Evolutionary conservation across 2,329 filamentous ascomycete genomes (phyloP), one percentile per base, ranked within the genome.

Genomic region (Botrytis hyacinthi): DNA sequence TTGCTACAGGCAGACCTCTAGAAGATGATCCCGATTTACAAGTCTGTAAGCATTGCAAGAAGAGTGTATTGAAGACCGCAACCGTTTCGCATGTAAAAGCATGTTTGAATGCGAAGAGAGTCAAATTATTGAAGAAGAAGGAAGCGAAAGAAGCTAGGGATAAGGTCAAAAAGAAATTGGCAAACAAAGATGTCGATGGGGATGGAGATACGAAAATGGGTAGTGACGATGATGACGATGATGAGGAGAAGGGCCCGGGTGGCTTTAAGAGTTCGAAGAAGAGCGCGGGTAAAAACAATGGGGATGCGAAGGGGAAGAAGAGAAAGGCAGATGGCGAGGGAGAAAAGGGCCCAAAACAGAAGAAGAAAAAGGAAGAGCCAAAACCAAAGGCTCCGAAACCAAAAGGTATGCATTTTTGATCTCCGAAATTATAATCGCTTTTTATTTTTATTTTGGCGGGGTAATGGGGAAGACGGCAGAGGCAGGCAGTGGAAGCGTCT

Each of bases 331-430:
- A 93, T 72, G 87, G 85, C 12, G 91, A 95, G 77, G 87, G 89
- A n/a, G 92, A 94, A 71, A 96, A 96, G 84, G 92, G 89, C 26
- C 92, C 92, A 0, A 96, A 95, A 83, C 89, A 91, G 77, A 97
- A 97, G 86, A 97, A 97, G 86, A 97, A 97, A 86, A 97, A 97
- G 84, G 94, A 97, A 76, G 94, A 97, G 80, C 91, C 91, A 1
- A 97, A 97, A 81, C 87, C 91, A 32, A 97, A 97, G 83, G 86
- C 88, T 1, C 88, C 93, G 0, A 97, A 97, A 80, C 92, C 93
- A 0, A 97, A 97, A 85, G 94, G 89, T 90, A 83, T 73, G 75
- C 71, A 46, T 71, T 74, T 37, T 70, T 35, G n/a, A 42, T 54
- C 44, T 74, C 59, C 29, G 29, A 29, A 57, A 22, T 10, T 42